Conservation (phyloP, 371 early-diverging fungal genomes). For the Lichtheimia hyalospora region DNA sequence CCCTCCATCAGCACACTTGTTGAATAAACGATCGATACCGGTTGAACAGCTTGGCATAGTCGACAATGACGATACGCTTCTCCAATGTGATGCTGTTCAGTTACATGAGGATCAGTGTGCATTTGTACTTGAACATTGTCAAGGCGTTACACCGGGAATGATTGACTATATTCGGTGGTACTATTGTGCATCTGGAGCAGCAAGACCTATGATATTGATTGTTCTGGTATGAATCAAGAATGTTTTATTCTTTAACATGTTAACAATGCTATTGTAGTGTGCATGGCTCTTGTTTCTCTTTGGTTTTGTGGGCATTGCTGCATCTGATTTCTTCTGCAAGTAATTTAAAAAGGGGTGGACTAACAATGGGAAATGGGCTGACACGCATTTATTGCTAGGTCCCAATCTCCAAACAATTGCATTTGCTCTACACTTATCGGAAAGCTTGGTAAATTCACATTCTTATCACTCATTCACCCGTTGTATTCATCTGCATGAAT, state of each 20-base stretch:
- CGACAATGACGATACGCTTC: too few relatives aligned
- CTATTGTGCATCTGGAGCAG: conserved; percentile 50
- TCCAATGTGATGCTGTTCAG: conserved; percentile 56
- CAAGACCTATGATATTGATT: conserved; percentile 37
- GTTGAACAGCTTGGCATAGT: too few relatives aligned
- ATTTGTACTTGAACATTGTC: conserved; percentile 53
- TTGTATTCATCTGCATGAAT: not conserved
- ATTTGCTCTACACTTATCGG: conserved; percentile 58
- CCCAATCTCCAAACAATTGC: conserved; percentile 71
- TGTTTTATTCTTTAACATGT: not conserved
- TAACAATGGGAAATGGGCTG: not conserved
- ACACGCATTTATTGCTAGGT: conserved; percentile 27
- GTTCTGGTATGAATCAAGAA: conserved; percentile 39
- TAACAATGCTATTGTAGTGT: conserved; percentile 25
- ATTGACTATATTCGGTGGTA: conserved; percentile 64
- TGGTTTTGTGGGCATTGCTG: conserved; percentile 70
- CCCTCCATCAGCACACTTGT: conserved; percentile 2
- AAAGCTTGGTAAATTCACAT: conserved; percentile 51
- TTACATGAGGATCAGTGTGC: conserved; percentile 56
- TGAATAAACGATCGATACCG: not conserved
- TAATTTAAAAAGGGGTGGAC: not conserved
- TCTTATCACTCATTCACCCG: too few relatives aligned
- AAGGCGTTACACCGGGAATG: conserved; percentile 54
- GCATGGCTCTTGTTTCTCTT: conserved; percentile 62
- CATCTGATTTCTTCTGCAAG: conserved; percentile 74